A percentile compares a stretch with the other conserved stretches of the same genome.
These are phyloP conservation scores for Aphanomyces cochlioides DNA, from an alignment of 352 stramenopile species.

Conservation along the genomic window DNA sequence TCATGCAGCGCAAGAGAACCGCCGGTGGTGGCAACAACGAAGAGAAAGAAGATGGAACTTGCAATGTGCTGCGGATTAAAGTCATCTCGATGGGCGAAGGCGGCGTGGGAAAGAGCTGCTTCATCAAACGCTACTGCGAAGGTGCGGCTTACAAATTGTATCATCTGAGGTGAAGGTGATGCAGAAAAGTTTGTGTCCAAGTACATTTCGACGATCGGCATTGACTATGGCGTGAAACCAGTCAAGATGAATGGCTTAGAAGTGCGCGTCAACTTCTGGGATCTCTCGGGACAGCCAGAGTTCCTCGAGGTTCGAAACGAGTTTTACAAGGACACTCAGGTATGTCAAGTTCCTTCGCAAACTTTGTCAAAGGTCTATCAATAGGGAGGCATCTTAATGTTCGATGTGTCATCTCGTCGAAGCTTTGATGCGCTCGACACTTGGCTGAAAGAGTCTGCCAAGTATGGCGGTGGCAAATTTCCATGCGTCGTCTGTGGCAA, in stretches of 20 bases:
- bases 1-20: constrained; percentile 24
- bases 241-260: constrained; percentile 66
- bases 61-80: constrained; percentile 81
- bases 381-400: constrained; percentile 67
- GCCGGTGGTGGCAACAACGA: constrained; percentile 10
- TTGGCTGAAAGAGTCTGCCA: constrained; percentile 85
- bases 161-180: constrained; percentile 63
- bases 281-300: constrained; percentile 87
- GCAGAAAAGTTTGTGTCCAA: constrained; percentile 89
- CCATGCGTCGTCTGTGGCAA: constrained; percentile 89
- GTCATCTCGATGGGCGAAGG: constrained; percentile 91
- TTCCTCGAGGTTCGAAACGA: constrained; percentile 96
- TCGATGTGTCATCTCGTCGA: constrained; percentile 65
- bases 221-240: constrained; percentile 94
- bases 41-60: neutral
- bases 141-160: constrained; percentile 90
- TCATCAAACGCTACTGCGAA: constrained; percentile 96
- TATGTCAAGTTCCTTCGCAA: neutral
- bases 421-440: constrained; percentile 82
- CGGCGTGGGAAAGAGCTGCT: constrained; percentile 90
- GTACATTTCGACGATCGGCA: constrained; percentile 95
- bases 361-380: no score
- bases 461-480: constrained; percentile 85
- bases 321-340: constrained; percentile 94
- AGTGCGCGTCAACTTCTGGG: constrained; percentile 93